These are phyloP conservation scores for Umbelopsis sp. DNA, from an alignment of 192 early-diverging fungal species.

Conservation along the genomic window DNA sequence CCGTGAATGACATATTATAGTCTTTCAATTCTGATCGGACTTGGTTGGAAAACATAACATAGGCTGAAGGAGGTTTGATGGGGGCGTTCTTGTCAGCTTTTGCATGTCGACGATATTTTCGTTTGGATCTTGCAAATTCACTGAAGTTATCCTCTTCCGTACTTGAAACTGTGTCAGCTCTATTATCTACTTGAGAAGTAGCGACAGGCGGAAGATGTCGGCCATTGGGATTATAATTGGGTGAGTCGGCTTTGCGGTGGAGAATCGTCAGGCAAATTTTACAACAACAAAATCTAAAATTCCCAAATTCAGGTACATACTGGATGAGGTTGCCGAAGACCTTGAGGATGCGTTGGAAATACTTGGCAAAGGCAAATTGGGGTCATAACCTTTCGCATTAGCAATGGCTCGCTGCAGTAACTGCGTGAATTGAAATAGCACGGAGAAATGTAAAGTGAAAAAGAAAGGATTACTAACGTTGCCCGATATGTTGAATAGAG, in stretches of 20 bases:
- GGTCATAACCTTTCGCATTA: background rate
- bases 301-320: background rate
- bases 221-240: background rate
- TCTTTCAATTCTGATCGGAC: constrained; percentile 35
- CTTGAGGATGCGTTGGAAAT: background rate
- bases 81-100: constrained; percentile 46
- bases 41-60: constrained; percentile 47
- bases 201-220: background rate
- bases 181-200: background rate
- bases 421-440: background rate
- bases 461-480: background rate
- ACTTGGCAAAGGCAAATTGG: background rate
- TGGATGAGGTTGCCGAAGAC: background rate
- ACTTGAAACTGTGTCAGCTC: background rate
- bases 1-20: constrained; percentile 37
- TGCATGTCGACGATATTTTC: constrained; percentile 45
- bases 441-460: too few species aligned
- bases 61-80: constrained; percentile 45
- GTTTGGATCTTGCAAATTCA: constrained; percentile 19
- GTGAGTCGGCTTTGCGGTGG: background rate
- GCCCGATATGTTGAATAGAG: background rate
- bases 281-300: background rate
- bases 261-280: background rate
- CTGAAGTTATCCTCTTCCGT: constrained; percentile 1
- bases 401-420: constrained; percentile 6